Base-by-base conservation (phyloP, 768 basidiomycete species). In the Pleurotus eryngii region DNA sequence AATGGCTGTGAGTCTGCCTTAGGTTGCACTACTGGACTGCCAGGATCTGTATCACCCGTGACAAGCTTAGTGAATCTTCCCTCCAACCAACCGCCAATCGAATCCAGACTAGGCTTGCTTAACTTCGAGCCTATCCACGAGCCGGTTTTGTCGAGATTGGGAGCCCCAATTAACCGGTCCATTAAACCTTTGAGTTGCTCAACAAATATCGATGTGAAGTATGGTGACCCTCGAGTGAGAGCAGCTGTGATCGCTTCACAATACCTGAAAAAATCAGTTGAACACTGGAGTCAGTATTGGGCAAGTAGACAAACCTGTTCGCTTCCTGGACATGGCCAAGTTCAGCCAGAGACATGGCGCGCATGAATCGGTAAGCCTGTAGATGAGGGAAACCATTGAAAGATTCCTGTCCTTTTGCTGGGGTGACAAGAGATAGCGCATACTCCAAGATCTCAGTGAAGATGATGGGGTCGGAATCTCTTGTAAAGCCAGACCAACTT, bases 401-500 rank as follows among this genome's bases (percentile, higher is more conserved):
- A 3, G 84, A 63, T 50, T 98, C 96, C 66, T 95, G 92, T 11
- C 95, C 92, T 72, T 97, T 97, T 1, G 77, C 64, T 1, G 81
- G 70, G 3, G 87, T 73, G n/a, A 81, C 76, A 39, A 96, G 72
- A 5, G 92, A 92, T 46, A 94, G 66, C 0, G 92, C 95, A 68
- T 93, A 98, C 73, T 99, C 97, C 12, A 86, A 75, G 48, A 97
- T 86, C 73, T 99, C 97, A 2, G 94, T 87, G 61, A 97, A 82
- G 58, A 95, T 83, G 49, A 94, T 75, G 2, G 88, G 74, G 65
- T 97, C 95, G 1, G 79, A 72, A 65, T 94, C 85, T 67, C 80
- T 83, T 66, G 76, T 72, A 66, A 84, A 85, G 53, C 71, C 76
- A 0, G 83, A 78, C 39, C 68, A 72, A 35, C 66, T 65, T 49